These are phyloP conservation scores for Kokia cookei DNA, from an alignment of 441 rosid species.

Conservation along the genomic window DNA sequence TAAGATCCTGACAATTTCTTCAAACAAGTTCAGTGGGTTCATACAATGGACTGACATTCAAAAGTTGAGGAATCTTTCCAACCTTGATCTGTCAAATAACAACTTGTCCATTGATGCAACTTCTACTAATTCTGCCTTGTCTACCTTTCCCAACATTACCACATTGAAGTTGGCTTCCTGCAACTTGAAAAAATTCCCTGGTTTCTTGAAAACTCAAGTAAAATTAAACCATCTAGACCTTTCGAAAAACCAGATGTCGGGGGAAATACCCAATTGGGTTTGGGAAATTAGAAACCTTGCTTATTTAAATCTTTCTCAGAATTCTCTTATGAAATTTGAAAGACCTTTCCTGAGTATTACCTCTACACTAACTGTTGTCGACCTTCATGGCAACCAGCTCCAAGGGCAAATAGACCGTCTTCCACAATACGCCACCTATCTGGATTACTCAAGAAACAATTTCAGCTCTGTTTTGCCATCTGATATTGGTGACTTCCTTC, in stretches of 20 bases:
- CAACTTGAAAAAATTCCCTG: slow-evolving; percentile 22
- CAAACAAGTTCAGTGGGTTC: slow-evolving; percentile 37
- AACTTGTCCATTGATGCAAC: slow-evolving; percentile 15
- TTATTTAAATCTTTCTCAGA: slow-evolving; percentile 37
- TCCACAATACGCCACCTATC: not conserved
- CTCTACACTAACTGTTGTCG: not conserved
- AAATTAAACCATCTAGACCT: slow-evolving; percentile 15
- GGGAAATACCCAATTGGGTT: slow-evolving; percentile 41
- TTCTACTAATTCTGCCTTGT: not conserved
- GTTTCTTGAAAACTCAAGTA: slow-evolving; percentile 11
- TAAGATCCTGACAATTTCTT: slow-evolving; percentile 27
- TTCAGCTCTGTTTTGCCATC: slow-evolving; percentile 19
- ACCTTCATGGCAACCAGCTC: slow-evolving; percentile 21
- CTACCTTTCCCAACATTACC: slow-evolving; percentile 6
- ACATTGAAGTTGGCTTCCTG: slow-evolving; percentile 32
- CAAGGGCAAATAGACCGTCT: slow-evolving; percentile 8
- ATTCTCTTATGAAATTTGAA: slow-evolving; percentile 8
- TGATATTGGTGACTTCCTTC: not conserved
- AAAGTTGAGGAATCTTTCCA: slow-evolving; percentile 16
- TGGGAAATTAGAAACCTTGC: not conserved
- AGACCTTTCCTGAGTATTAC: not conserved
- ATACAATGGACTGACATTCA: slow-evolving; percentile 1
- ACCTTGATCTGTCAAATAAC: slow-evolving; percentile 35
- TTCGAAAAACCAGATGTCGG: slow-evolving; percentile 35
- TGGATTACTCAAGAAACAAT: slow-evolving; percentile 30